Base-by-base conservation (phyloP, 2,329 filamentous ascomycete species). In the Coleophoma eucalyptorum region DNA sequence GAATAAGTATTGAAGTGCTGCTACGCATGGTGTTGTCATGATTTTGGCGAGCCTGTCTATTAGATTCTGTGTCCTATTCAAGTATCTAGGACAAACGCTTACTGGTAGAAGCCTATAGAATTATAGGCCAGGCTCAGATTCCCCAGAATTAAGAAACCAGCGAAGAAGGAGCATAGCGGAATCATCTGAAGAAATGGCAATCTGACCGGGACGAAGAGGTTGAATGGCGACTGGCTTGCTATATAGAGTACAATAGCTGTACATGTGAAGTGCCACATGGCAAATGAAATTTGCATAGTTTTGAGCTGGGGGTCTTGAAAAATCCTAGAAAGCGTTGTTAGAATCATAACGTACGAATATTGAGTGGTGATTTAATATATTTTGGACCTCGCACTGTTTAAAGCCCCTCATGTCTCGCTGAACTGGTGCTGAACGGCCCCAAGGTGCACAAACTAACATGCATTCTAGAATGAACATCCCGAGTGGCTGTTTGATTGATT, bases 241-340 rank as follows among this genome's bases (percentile, higher is more conserved):
- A 74, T 51, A 58, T 66, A 73, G 40, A 75, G 67, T 43, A 72
- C 70, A 51, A 72, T 65, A 33, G 66, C 63, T 48, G 72, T 75
- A 33, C 70, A 72, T 21, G 67, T 66, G 53, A 74, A 74, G 57
- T 75, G 72, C 72, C 71, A 75, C 68, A 73, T 74, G 16, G 72
- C 71, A 43, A 75, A 72, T 57, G 70, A 68, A 50, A 74, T 67
- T 59, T 74, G 72, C 64, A 70, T 72, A 19, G 65, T 62, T 50
- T 70, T 68, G 51, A 75, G 63, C 54, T 74, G 71, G 40, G 64
- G 56, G 55, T 75, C 71, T 58, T 63, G 67, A 58, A 75, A 72
- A 20, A 72, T 71, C 46, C 71, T 74, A 42, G 40, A 42, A 3
- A 12, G n/a, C 13, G 21, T 8, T 18, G 40, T 21, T 20, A 42